These are phyloP conservation scores for Streptanthus diversifolius DNA, from an alignment of 345 rosid species.

Conservation along the genomic window DNA sequence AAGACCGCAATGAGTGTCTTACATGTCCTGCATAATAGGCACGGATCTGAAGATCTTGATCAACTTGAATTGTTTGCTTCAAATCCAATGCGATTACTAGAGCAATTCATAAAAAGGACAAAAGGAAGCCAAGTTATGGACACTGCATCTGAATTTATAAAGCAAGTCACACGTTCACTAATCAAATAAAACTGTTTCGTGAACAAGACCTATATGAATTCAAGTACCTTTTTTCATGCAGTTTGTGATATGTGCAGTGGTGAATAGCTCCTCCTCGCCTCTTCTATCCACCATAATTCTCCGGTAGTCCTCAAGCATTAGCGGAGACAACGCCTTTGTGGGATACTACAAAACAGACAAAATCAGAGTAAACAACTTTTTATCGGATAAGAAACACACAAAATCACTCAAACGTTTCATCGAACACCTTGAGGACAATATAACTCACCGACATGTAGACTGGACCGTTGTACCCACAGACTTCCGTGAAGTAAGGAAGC, in stretches of 20 bases:
- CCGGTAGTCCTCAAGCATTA: constrained; percentile 91
- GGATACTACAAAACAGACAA: constrained; percentile 59
- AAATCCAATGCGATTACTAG: constrained; percentile 83
- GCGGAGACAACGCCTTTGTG: constrained; percentile 85
- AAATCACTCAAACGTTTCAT: constrained; percentile 28
- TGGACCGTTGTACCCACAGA: constrained; percentile 82
- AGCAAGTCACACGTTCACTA: neutral
- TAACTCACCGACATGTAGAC: constrained; percentile 87
- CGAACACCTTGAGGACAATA: constrained; percentile 34
- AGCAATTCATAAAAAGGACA: neutral
- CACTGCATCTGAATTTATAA: neutral
- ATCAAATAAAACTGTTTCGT: neutral
- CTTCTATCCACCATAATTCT: constrained; percentile 86
- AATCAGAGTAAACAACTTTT: neutral
- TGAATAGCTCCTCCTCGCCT: constrained; percentile 87
- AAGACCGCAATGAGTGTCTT: constrained; percentile 32
- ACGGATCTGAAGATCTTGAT: constrained; percentile 81
- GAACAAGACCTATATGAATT: neutral
- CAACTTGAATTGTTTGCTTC: constrained; percentile 91
- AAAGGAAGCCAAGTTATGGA: constrained; percentile 18
- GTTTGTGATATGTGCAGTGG: constrained; percentile 60
- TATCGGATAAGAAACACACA: neutral
- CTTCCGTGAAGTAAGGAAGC: constrained; percentile 92
- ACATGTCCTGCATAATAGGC: constrained; percentile 98
- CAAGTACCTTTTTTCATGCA: constrained; percentile 81